Base-by-base conservation (phyloP, 371 early-diverging fungal species). In the Mortierella sp. region DNA sequence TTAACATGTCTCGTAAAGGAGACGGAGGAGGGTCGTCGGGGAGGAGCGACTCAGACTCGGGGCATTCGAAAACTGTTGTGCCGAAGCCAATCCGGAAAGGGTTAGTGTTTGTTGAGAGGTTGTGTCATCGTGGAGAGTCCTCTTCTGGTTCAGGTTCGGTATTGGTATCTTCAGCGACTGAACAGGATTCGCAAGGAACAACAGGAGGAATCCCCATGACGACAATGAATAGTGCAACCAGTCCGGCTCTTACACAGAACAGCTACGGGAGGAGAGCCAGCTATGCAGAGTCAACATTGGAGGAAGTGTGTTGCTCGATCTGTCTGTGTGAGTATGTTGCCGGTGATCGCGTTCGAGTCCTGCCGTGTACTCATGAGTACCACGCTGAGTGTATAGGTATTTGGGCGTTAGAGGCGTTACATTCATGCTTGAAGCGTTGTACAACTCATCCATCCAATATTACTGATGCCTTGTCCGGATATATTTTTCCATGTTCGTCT, bases 331-430 rank as follows among this genome's bases (percentile, higher is more conserved):
- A 94, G 16, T 97, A 94, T 88, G 87, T 88, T 26, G 55, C 75
- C 1, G 92, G 92, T 21, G 96, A 96, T 28, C 78, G 87, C 26
- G 79, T 97, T 54, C 88, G 97, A 1, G 83, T 89, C 45, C 88
- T 98, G 24, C 91, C 92, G 2, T 98, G 98, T 82, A 88, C 87
- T 2, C 98, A 98, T 87, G 92, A 91, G 76, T 98, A 94, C 81
- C 98, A 98, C 79, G 89, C 91, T 34, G 94, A 94, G 74, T 98
- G 98, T 85, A 93, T 97, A 77, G 97, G 96, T 90, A 91, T 88
- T n/a, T 26, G 24, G 9, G 26, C 48, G 24, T 50, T 50, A 16
- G 3, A 50, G 1, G 24, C 34, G 24, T 34, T 58, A 8, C 10
- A 26, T 28, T 19, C 11, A 63, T 44, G 54, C n/a, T 34, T 70